phyloP scores from a whole-genome alignment of 805 yeast species.

The Myxozyma udenii region DNA sequence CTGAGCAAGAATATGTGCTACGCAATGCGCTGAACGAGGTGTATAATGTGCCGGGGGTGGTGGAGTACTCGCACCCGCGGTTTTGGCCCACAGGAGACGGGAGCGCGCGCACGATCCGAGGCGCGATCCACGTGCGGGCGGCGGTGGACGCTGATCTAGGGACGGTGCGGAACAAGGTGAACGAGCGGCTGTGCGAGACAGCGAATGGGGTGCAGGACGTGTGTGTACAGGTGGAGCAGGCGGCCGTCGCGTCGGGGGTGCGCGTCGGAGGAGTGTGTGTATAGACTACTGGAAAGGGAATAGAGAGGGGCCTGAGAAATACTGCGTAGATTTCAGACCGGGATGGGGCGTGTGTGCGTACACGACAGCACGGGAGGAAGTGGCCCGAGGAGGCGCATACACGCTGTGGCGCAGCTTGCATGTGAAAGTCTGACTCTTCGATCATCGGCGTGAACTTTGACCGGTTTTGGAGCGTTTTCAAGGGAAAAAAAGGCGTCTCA shows the following conservation, averaged over 20 bases:
- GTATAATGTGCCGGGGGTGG: slow-evolving; percentile 65
- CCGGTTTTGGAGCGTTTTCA: too few species aligned
- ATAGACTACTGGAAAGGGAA: neutral
- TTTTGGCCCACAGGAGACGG: slow-evolving; percentile 71
- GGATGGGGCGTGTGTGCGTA: neutral
- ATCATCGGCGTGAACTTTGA: too few species aligned
- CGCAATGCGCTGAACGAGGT: slow-evolving; percentile 64
- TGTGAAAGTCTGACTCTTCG: too few species aligned
- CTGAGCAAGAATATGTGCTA: slow-evolving; percentile 58
- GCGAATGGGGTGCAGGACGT: slow-evolving; percentile 19
- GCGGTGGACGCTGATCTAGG: slow-evolving; percentile 61
- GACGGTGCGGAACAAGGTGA: slow-evolving; percentile 58
- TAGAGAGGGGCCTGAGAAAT: neutral
- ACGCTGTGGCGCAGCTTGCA: neutral
- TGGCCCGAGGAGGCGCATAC: neutral
- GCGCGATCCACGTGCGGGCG: slow-evolving; percentile 80
- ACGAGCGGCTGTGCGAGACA: slow-evolving; percentile 45
- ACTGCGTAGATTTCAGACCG: neutral
- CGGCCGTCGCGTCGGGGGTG: neutral
- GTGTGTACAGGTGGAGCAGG: slow-evolving; percentile 27
- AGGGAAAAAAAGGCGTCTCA: too few species aligned
- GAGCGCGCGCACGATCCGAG: slow-evolving; percentile 45
- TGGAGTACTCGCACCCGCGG: slow-evolving; percentile 81
- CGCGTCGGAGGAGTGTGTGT: neutral
- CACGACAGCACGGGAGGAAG: neutral